Evolutionary conservation across 495 filamentous ascomycete species (phyloP).

Genomic region (Podospora pseudocomata): DNA sequence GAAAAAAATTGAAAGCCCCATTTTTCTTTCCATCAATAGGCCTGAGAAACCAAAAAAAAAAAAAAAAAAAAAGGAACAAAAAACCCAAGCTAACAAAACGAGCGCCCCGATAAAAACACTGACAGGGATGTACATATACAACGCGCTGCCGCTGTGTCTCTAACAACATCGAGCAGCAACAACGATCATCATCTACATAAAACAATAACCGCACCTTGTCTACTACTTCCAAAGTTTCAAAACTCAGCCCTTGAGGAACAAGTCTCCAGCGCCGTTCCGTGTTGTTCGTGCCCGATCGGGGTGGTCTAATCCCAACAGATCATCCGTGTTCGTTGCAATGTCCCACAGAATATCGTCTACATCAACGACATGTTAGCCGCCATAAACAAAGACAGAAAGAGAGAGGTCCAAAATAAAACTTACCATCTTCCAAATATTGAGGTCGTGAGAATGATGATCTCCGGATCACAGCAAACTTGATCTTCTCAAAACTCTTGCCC

Average conservation of each 20-base stretch:
- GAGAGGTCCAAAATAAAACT: constrained; percentile 27
- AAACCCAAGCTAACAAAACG: background rate
- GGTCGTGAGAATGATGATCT: constrained; percentile 66
- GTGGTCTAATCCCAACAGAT: constrained; percentile 87
- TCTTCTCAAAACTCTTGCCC: constrained; percentile 97
- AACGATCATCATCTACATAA: background rate
- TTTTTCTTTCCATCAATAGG: background rate
- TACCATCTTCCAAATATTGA: constrained; percentile 84
- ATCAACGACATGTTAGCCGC: constrained; percentile 11
- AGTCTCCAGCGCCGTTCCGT: constrained; percentile 51
- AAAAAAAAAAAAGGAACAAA: background rate
- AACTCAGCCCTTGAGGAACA: constrained; percentile 52
- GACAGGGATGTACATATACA: background rate
- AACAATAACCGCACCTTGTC: background rate
- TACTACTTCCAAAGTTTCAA: background rate
- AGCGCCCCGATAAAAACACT: background rate
- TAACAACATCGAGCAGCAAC: background rate
- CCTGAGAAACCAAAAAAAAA: background rate
- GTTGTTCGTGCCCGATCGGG: constrained; percentile 61
- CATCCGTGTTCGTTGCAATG: constrained; percentile 62
- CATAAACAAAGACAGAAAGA: constrained; percentile 2
- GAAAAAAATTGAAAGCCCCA: background rate
- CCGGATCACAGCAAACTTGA: constrained; percentile 86
- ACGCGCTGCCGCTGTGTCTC: background rate
- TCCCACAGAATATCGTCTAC: constrained; percentile 82